phyloP scores from a whole-genome alignment of 2,329 filamentous ascomycete genomes.

The Pestalotiopsis sp. region DNA sequence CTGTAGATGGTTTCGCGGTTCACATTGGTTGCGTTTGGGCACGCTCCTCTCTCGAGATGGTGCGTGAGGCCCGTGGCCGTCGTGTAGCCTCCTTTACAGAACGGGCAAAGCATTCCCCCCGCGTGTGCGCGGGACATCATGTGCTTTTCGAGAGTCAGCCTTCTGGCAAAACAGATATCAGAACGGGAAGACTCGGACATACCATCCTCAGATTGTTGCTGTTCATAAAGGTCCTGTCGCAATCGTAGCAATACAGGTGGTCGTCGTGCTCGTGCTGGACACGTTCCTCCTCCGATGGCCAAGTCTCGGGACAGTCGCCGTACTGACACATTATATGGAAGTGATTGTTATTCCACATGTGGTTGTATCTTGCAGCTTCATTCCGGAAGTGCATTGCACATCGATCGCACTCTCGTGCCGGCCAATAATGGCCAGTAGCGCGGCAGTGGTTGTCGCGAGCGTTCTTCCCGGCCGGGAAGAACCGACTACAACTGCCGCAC shows the following conservation, averaged over 20 bases:
- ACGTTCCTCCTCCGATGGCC: conserved; percentile 15
- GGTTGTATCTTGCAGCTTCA: conserved; percentile 18
- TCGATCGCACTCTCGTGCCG: conserved; percentile 22
- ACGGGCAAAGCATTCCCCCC: conserved; percentile 54
- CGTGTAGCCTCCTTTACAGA: conserved; percentile 49
- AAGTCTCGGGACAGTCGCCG: conserved; percentile 25
- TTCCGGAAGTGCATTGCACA: conserved; percentile 20
- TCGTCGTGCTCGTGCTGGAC: conserved; percentile 29
- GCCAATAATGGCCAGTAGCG: conserved; percentile 15
- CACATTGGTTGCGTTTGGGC: conserved; percentile 44
- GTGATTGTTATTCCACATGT: conserved; percentile 33
- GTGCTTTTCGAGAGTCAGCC: conserved; percentile 44
- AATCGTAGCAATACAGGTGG: conserved; percentile 37
- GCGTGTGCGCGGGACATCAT: conserved; percentile 54
- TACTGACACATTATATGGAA: conserved; percentile 29
- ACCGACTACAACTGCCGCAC: conserved; percentile 22
- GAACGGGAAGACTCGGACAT: not conserved
- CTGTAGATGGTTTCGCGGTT: conserved; percentile 51
- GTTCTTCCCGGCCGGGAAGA: conserved; percentile 13
- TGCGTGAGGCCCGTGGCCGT: conserved; percentile 57
- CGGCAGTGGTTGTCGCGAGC: conserved; percentile 22
- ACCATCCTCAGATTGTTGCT: conserved; percentile 35
- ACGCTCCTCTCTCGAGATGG: conserved; percentile 60
- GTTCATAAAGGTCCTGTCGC: conserved; percentile 33
- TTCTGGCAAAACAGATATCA: not conserved